These are phyloP conservation scores for Durotheca rogersii DNA, from an alignment of 495 filamentous ascomycete genomes.

Conservation along the genomic window DNA sequence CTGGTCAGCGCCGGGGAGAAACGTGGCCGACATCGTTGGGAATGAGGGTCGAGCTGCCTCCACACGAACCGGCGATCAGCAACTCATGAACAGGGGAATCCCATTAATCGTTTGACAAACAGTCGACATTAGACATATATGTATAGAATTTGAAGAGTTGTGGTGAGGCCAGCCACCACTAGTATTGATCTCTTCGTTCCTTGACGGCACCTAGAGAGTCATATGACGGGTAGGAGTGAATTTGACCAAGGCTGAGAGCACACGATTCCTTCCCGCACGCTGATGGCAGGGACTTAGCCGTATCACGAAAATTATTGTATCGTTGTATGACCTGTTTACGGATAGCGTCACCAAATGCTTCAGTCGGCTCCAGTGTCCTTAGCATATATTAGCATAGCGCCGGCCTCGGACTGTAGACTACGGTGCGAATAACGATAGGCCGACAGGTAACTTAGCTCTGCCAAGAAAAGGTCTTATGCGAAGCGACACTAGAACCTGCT, in stretches of 20 bases:
- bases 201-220: no score
- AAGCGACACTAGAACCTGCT: no score
- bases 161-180: no score
- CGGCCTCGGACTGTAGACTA: neutral
- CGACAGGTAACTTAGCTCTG: neutral
- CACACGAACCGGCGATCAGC: neutral
- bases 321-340: no score
- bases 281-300: neutral
- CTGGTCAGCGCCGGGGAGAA: slow-evolving; percentile 3
- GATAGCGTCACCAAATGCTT: no score
- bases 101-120: neutral
- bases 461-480: no score
- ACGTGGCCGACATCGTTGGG: slow-evolving; percentile 5
- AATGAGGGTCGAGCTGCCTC: neutral
- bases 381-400: neutral
- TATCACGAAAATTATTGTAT: neutral
- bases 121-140: neutral
- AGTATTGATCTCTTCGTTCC: neutral
- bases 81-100: neutral
- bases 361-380: no score
- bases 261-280: no score
- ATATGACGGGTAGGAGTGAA: no score
- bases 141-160: no score
- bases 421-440: neutral
- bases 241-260: no score